Base-by-base conservation (phyloP, 257 asterid genomes). In the Petrea volubilis region DNA sequence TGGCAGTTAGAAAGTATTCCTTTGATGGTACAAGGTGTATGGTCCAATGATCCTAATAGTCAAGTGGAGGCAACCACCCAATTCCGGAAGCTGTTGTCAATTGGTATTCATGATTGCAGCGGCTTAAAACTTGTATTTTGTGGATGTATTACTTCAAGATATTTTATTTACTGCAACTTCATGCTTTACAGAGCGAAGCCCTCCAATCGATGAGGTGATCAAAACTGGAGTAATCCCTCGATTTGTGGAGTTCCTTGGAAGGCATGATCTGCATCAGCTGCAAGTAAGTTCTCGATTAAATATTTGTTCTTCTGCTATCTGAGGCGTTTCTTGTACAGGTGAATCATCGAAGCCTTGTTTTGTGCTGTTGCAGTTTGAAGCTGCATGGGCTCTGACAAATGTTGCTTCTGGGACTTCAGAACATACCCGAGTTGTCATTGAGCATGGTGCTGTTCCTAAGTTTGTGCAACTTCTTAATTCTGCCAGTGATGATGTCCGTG, bases 381-480 rank as follows among this genome's bases (percentile, higher is more conserved):
- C 97, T 80, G 97, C 97, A 65, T 93, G 98, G 98, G 98, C 98
- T 3, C 96, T 93, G 44, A 93, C 98, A 57, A 93, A 93, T 79
- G 88, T 93, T 75, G 98, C 98, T 8, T 90, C 97, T 72, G 98
- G 98, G 41, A 93, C 98, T 38, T 93, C 98, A 10, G 96, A 93
- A 71, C 80, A 90, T 71, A 93, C 98, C 24, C 88, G 85, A 72
- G 95, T 93, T 74, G 98, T 90, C 70, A 86, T 93, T 73, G 93
- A 88, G 71, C 96, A 88, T 78, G 97, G 89, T 5, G 96, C 98
- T 15, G 90, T 93, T 50, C 98, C 97, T 36, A 79, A 87, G 72
- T 90, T 93, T 68, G 92, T 82, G 18, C 85, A 86, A 83, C 98
- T 93, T 66, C 85, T 93, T 53, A 85, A 80, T 53, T 93, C 98